Evolutionary conservation across 371 early-diverging fungal species (phyloP).

Genomic region (Apophysomyces sp.): DNA sequence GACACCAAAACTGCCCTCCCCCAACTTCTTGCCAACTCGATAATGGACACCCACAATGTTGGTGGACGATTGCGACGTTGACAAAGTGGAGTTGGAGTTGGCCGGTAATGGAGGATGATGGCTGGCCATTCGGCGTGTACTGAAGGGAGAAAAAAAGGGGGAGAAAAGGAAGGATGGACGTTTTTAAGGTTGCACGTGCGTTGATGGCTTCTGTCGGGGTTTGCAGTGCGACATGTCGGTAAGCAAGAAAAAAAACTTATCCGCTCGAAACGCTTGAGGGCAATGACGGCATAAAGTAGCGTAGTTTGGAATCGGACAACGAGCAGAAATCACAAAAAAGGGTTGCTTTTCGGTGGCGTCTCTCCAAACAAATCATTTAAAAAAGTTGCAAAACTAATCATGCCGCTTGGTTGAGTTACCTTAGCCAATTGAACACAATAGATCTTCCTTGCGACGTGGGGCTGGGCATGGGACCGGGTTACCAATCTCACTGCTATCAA

Average conservation of each 20-base stretch:
- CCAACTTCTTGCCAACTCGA: constrained; percentile 90
- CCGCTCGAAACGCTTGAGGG: not conserved
- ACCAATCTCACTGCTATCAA: not conserved
- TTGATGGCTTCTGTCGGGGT: constrained; percentile 32
- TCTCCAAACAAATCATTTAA: not conserved
- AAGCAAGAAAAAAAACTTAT: not conserved
- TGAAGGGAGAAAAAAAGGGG: not conserved
- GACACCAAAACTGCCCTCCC: constrained; percentile 93
- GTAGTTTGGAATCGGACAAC: not conserved
- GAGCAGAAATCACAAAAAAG: not conserved
- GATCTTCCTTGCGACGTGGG: not conserved
- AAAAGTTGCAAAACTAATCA: not conserved
- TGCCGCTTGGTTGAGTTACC: not conserved
- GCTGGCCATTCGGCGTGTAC: not conserved
- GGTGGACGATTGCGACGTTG: constrained; percentile 4
- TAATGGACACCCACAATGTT: constrained; percentile 88
- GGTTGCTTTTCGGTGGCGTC: not conserved
- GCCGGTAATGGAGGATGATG: constrained; percentile 3
- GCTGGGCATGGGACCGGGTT: not conserved
- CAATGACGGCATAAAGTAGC: constrained; percentile 1
- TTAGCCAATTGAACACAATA: constrained; percentile 2
- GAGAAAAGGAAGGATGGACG: not conserved
- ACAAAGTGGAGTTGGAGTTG: constrained; percentile 1
- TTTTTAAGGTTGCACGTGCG: constrained; percentile 3
- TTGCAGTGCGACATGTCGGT: constrained; percentile 34